These are phyloP conservation scores for Beauveria sp. DNA, from an alignment of 2,329 filamentous ascomycete genomes.

Conservation along the genomic window DNA sequence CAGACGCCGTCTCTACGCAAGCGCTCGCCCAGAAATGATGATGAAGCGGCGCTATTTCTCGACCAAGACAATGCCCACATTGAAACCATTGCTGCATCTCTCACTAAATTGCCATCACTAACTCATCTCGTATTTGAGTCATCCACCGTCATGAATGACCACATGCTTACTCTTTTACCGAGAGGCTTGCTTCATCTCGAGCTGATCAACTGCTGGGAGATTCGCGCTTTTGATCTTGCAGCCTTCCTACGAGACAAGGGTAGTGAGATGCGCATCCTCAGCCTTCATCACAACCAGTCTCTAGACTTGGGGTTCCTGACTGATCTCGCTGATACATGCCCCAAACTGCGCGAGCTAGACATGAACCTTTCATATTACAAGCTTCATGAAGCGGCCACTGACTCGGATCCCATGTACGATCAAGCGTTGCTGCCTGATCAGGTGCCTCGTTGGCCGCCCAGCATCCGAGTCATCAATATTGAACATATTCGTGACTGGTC, in stretches of 20 bases:
- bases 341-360: slow-evolving; percentile 59
- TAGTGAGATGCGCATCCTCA: slow-evolving; percentile 55
- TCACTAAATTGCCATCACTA: slow-evolving; percentile 50
- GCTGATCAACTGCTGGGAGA: slow-evolving; percentile 70
- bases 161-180: slow-evolving; percentile 62
- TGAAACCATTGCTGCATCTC: slow-evolving; percentile 25
- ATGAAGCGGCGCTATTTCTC: slow-evolving; percentile 24
- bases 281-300: slow-evolving; percentile 70
- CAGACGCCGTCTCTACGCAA: slow-evolving; percentile 44
- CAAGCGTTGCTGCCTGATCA: slow-evolving; percentile 56
- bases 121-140: slow-evolving; percentile 65
- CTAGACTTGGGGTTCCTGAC: slow-evolving; percentile 70
- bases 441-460: slow-evolving; percentile 69
- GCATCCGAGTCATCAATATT: slow-evolving; percentile 64
- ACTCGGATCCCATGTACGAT: slow-evolving; percentile 69
- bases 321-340: slow-evolving; percentile 58
- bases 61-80: slow-evolving; percentile 37
- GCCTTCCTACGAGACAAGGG: slow-evolving; percentile 63
- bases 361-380: slow-evolving; percentile 78
- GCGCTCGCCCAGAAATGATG: slow-evolving; percentile 24
- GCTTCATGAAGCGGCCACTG: slow-evolving; percentile 57
- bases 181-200: slow-evolving; percentile 58
- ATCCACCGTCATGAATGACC: slow-evolving; percentile 62
- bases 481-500: slow-evolving; percentile 71
- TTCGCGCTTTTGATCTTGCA: slow-evolving; percentile 59